Evolutionary conservation across 2,329 filamentous ascomycete genomes (phyloP).

Genomic region (Aureobasidium sp.): DNA sequence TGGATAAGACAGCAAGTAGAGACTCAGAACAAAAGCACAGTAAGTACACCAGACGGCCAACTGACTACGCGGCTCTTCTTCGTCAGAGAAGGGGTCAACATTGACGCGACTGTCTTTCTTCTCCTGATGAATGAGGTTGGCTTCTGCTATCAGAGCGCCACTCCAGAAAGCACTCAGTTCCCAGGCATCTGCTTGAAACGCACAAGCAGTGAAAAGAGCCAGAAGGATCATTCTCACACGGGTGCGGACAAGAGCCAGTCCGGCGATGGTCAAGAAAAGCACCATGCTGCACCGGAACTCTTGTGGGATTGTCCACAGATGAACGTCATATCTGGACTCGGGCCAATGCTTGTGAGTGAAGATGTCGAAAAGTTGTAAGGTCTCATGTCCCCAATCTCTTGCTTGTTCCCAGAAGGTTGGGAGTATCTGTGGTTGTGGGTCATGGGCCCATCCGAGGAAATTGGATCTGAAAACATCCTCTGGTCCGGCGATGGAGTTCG

Average conservation of each 20-base stretch:
- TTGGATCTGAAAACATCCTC: conserved; percentile 13
- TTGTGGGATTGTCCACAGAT: conserved; percentile 58
- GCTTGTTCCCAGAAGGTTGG: conserved; percentile 19
- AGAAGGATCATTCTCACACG: conserved; percentile 38
- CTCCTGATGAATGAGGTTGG: conserved; percentile 38
- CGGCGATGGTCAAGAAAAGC: conserved; percentile 49
- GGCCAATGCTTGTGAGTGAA: conserved; percentile 19
- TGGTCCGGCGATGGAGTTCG: conserved; percentile 17
- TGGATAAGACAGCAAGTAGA: conserved; percentile 49
- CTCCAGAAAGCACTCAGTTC: conserved; percentile 51
- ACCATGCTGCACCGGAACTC: conserved; percentile 54
- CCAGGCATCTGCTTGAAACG: conserved; percentile 45
- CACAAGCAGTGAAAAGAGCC: conserved; percentile 37
- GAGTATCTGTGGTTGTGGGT: conserved; percentile 17
- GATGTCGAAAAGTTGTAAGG: conserved; percentile 27
- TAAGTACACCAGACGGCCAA: conserved; percentile 27
- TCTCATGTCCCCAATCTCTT: conserved; percentile 31
- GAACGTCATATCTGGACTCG: conserved; percentile 45
- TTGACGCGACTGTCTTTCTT: not conserved
- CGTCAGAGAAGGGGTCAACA: conserved; percentile 7
- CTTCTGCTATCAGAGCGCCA: conserved; percentile 51
- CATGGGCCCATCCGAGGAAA: conserved; percentile 19
- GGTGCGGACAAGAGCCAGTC: conserved; percentile 19
- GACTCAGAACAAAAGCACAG: conserved; percentile 40
- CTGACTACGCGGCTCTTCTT: not conserved